Evolutionary conservation across 208 protist species (phyloP).

Genomic region (Leishmania braziliensis): DNA sequence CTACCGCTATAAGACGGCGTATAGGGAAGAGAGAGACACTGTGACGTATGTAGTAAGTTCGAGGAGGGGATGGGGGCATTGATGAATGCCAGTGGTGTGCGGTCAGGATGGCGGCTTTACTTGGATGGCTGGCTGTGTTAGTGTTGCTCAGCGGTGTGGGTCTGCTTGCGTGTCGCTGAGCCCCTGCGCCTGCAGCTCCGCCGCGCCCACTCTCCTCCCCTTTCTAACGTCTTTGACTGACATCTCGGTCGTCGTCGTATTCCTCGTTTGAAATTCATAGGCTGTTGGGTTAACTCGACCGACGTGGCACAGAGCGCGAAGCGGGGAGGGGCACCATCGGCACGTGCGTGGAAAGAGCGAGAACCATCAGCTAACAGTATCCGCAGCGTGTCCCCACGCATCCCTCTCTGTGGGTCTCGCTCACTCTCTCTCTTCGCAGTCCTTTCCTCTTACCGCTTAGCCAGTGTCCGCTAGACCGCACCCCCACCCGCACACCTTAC

Average conservation of each 20-base stretch:
- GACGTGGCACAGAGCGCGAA: neutral
- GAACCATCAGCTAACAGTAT: neutral
- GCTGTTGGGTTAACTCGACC: neutral
- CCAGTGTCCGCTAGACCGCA: neutral
- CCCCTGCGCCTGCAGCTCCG: neutral
- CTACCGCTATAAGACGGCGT: conserved; percentile 49
- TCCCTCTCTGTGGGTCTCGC: neutral
- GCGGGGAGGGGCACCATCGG: neutral
- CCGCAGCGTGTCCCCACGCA: neutral
- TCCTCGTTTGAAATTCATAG: neutral
- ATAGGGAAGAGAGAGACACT: neutral
- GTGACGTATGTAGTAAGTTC: neutral
- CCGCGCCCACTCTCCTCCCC: neutral
- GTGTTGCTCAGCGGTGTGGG: neutral
- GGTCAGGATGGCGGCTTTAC: neutral
- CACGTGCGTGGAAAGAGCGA: neutral
- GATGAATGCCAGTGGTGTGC: neutral
- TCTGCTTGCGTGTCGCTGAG: neutral
- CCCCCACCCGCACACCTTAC: neutral
- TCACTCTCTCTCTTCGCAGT: neutral
- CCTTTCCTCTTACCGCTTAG: neutral
- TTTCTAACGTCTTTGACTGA: neutral
- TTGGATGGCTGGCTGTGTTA: neutral
- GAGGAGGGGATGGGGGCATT: neutral
- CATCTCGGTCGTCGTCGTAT: neutral